Conservation (phyloP, 345 rosid genomes). For the Erucastrum elatum region DNA sequence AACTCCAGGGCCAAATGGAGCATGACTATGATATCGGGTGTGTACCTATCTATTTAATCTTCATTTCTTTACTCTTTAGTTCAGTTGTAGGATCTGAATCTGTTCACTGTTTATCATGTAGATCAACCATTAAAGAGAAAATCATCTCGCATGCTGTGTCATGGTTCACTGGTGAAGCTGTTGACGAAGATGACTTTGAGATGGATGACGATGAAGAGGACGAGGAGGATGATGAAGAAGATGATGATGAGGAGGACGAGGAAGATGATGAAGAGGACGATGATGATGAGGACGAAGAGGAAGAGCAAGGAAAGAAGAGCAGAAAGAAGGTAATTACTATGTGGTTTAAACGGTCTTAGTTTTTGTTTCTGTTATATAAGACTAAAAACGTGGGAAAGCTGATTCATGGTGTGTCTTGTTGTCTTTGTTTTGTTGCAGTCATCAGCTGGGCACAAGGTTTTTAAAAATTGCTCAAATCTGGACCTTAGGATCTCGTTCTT, state of each 20-base stretch:
- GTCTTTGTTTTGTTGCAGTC: constrained; percentile 42
- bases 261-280: not conserved
- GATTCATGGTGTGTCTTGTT: not conserved
- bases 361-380: not conserved
- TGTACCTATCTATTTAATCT: constrained; percentile 22
- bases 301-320: constrained; percentile 14
- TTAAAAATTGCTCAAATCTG: constrained; percentile 16
- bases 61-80: not conserved
- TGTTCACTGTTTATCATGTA: not conserved
- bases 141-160: not conserved
- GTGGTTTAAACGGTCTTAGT: not conserved
- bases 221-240: not conserved
- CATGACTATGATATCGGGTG: constrained; percentile 96
- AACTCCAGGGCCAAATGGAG: constrained; percentile 93
- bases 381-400: not conserved
- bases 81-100: not conserved
- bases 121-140: not conserved
- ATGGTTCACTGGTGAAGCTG: not conserved
- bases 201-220: not conserved
- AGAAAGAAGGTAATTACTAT: constrained; percentile 8
- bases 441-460: constrained; percentile 59
- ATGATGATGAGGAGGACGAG: not conserved
- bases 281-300: constrained; percentile 41
- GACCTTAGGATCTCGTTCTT: not conserved
- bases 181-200: not conserved